phyloP scores from a whole-genome alignment of 306 rosid genomes.

The Pterocarpus santalinus region DNA sequence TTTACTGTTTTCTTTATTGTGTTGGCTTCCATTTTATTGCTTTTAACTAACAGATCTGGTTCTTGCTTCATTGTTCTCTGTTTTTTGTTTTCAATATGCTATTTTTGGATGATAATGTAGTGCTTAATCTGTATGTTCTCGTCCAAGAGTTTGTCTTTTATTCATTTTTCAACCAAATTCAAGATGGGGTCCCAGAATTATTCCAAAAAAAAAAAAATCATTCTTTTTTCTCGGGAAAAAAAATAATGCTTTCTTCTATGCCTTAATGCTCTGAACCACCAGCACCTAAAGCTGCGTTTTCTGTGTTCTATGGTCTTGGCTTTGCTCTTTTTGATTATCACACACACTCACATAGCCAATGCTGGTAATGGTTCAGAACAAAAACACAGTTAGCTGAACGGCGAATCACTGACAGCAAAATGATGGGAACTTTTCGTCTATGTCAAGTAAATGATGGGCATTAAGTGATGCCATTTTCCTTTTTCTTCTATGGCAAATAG shows the following conservation, averaged over 20 bases:
- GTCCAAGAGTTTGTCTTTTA: background rate
- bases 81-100: background rate
- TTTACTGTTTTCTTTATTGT: too few species aligned
- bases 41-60: constrained; percentile 26
- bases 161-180: constrained; percentile 21
- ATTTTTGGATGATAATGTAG: background rate
- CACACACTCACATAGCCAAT: constrained; percentile 20
- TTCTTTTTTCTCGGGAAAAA: background rate
- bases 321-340: constrained; percentile 19
- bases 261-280: constrained; percentile 20
- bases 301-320: background rate
- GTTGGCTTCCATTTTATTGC: background rate
- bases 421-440: constrained; percentile 61
- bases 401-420: constrained; percentile 48
- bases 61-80: background rate
- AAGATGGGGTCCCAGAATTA: constrained; percentile 33
- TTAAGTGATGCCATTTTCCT: constrained; percentile 36
- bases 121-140: background rate
- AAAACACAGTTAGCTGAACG: constrained; percentile 52
- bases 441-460: constrained; percentile 60
- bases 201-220: constrained; percentile 27
- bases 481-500: constrained; percentile 41
- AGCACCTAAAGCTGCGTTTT: constrained; percentile 7
- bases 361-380: constrained; percentile 36
- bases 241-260: background rate